A percentile compares a stretch with the other conserved stretches of the same genome.
Conservation (phyloP, 179 eudicot genomes). For the Sideroxylon spinosum region DNA sequence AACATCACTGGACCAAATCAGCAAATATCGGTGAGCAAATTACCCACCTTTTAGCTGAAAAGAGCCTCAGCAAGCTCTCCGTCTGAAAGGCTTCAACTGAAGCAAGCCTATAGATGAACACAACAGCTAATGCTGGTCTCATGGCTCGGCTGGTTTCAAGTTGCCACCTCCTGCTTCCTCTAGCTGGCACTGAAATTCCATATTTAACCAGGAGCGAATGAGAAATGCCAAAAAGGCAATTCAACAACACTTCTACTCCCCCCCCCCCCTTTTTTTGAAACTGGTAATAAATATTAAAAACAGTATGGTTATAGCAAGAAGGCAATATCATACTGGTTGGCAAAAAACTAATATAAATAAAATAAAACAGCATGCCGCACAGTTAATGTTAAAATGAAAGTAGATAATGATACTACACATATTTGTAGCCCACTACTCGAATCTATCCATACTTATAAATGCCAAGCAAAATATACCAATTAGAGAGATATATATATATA, state of each 20-base stretch:
- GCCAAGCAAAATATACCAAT: not conserved
- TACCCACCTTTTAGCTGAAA: not conserved
- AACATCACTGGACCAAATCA: not conserved
- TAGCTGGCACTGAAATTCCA: constrained; percentile 2
- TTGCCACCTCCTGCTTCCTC: not conserved
- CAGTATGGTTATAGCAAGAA: not conserved
- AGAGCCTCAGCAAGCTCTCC: not conserved
- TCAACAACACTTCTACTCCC: not conserved
- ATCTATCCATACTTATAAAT: not conserved
- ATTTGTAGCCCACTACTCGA: not conserved
- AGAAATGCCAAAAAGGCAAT: not conserved
- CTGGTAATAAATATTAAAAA: not conserved
- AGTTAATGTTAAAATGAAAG: not conserved
- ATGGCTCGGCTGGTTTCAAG: not conserved
- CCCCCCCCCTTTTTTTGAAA: not conserved
- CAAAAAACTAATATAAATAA: not conserved
- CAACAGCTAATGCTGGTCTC: not conserved
- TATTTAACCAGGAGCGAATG: not conserved
- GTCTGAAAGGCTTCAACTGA: not conserved
- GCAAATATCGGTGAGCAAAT: constrained; percentile 1
- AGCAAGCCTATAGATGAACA: not conserved
- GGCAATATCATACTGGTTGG: not conserved
- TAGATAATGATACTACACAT: not conserved
- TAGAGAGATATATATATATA: not conserved
- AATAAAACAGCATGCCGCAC: not conserved